A percentile compares a stretch with the other conserved stretches of the same genome.
These are phyloP conservation scores for Mycena floridula DNA, from an alignment of 768 basidiomycete genomes.

Conservation along the genomic window DNA sequence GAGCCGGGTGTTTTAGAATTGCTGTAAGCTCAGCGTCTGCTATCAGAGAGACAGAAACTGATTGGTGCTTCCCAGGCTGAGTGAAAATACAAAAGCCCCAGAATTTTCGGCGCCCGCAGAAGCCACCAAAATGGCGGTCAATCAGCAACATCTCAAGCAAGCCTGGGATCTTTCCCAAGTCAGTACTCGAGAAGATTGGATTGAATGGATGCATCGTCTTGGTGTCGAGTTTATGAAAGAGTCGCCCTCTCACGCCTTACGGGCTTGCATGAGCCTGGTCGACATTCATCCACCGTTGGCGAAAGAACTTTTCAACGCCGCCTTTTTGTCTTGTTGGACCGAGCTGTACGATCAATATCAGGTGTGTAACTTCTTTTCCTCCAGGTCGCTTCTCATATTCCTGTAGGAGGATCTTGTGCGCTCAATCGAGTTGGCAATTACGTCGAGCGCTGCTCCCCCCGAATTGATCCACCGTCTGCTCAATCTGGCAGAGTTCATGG, in stretches of 20 bases:
- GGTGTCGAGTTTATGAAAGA: constrained; percentile 97
- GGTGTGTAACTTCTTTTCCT: constrained; percentile 35
- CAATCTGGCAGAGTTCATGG: constrained; percentile 97
- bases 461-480: constrained; percentile 89
- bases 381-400: not conserved
- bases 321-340: constrained; percentile 96
- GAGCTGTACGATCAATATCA: constrained; percentile 96
- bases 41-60: not conserved
- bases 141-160: constrained; percentile 94
- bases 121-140: constrained; percentile 84
- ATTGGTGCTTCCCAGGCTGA: constrained; percentile 29
- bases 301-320: constrained; percentile 94
- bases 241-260: constrained; percentile 95
- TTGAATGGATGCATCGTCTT: constrained; percentile 90
- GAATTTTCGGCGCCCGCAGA: constrained; percentile 84
- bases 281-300: constrained; percentile 89
- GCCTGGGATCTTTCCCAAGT: constrained; percentile 89
- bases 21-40: constrained; percentile 35
- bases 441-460: constrained; percentile 67
- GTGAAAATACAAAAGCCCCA: constrained; percentile 54
- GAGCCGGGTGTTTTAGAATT: constrained; percentile 71
- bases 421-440: constrained; percentile 82
- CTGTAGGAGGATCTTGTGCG: constrained; percentile 88
- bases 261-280: constrained; percentile 92
- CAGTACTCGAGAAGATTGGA: constrained; percentile 82